Percentiles rank a stretch among this genome's conserved stretches.
phyloP scores from a whole-genome alignment of 2,329 filamentous ascomycete species.

The Fusarium camptoceras region DNA sequence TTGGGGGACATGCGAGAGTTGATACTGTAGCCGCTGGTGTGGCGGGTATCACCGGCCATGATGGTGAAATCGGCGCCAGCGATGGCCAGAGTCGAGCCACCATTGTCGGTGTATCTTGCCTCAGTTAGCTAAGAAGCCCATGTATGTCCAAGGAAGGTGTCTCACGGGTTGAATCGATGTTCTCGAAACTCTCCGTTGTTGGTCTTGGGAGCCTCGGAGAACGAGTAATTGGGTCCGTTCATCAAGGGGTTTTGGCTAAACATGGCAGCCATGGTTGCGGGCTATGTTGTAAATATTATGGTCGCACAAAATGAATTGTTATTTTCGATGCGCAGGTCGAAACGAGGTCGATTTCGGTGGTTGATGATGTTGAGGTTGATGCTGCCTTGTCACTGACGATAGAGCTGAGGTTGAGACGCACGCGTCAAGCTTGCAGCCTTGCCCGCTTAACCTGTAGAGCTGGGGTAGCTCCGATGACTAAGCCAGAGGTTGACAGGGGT shows the following conservation, averaged over 20 bases:
- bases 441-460: constrained; percentile 43
- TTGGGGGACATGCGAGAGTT: constrained; percentile 96
- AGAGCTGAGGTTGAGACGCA: constrained; percentile 50
- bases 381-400: constrained; percentile 39
- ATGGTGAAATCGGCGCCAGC: constrained; percentile 94
- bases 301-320: neutral
- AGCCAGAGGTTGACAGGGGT: constrained; percentile 43
- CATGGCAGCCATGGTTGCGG: constrained; percentile 69
- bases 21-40: constrained; percentile 97
- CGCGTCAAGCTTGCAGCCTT: constrained; percentile 67
- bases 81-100: constrained; percentile 95
- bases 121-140: constrained; percentile 15
- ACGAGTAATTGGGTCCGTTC: constrained; percentile 77
- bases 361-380: constrained; percentile 31
- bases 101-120: constrained; percentile 93
- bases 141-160: neutral
- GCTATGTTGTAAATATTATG: neutral
- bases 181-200: constrained; percentile 69
- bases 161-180: constrained; percentile 94
- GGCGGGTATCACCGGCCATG: constrained; percentile 95
- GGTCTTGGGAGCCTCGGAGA: constrained; percentile 69
- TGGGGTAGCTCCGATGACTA: constrained; percentile 58
- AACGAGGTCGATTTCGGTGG: constrained; percentile 15
- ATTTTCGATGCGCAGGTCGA: constrained; percentile 22
- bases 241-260: constrained; percentile 77